Base-by-base conservation (phyloP, 2,329 filamentous ascomycete species). In the Diaporthe ilicicola region DNA sequence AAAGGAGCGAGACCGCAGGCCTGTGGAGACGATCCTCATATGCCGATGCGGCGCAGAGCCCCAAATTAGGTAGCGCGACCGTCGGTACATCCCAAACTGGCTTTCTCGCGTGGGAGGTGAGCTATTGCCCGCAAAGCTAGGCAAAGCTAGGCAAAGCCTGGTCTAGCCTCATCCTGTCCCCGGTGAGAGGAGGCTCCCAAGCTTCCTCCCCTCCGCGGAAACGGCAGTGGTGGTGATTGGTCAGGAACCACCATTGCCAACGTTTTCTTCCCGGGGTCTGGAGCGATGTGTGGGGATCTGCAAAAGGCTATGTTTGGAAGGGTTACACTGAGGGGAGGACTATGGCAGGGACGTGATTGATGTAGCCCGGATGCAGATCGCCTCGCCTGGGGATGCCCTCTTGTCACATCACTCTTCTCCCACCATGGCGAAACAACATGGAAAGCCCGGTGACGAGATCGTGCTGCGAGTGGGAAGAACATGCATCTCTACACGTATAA, bases 1-100 rank as follows among this genome's bases (percentile, higher is more conserved):
- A 34, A 50, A 42, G 42, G 34, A 48, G 42, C 44, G 24, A 64
- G 29, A 37, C 29, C 24, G 44, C 13, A 48, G 37, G 19, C 4
- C 37, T 50, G 44, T 64, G 59, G 59, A 50, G 59, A 2, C 42
- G 59, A 64, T 64, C 59, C 44, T 64, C 59, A 64, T 64, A 24
- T 64, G 59, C 59, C 59, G 59, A n/a, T 64, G 59, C 59, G 59
- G 59, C 44, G 44, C 24, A 50, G 24, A 37, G 50, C 8, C 13
- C 51, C 59, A 44, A 64, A 64, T 48, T 48, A 27, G 17, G 42
- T 64, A 64, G 59, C 59, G 59, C 27, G 44, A 6, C 59, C 42
- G 59, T 62, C 48, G 59, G 42, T 12, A 48, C 59, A 62, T 27
- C 42, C 39, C 19, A 48, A 62, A 10, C 59, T 42, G 15, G 59